Evolutionary conservation across 1,284 basidiomycete species (phyloP).

Genomic region (Calocybe gambosa): DNA sequence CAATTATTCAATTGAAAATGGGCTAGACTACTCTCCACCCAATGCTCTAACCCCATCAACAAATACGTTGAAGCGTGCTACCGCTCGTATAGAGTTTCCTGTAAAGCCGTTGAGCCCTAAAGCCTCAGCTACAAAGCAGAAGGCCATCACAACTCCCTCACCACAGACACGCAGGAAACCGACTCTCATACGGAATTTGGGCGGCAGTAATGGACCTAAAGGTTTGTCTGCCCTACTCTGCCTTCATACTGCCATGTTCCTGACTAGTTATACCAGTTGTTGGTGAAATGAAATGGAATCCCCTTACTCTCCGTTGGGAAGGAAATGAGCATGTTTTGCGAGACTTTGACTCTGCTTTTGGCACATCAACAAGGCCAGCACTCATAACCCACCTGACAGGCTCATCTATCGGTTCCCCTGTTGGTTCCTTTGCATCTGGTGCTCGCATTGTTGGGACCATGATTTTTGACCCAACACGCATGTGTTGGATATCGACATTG

Average conservation of each 20-base stretch:
- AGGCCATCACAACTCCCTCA: conserved; percentile 41
- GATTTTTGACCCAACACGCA: conserved; percentile 90
- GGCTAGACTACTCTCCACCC: conserved; percentile 17
- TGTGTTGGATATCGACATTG: conserved; percentile 89
- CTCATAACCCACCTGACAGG: conserved; percentile 89
- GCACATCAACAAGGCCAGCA: conserved; percentile 86
- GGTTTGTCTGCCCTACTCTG: conserved; percentile 41
- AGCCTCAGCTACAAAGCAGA: conserved; percentile 43
- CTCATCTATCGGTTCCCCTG: conserved; percentile 73
- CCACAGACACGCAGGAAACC: conserved; percentile 57
- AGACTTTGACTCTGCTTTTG: conserved; percentile 82
- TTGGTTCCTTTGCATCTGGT: conserved; percentile 69
- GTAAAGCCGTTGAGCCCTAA: conserved; percentile 23
- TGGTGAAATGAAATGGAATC: conserved; percentile 97
- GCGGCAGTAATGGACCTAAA: conserved; percentile 66
- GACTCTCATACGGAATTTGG: conserved; percentile 83
- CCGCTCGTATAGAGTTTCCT: conserved; percentile 37
- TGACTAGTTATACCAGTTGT: conserved; percentile 49
- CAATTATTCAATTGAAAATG: background rate
- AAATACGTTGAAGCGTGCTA: conserved; percentile 30
- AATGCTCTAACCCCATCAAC: conserved; percentile 23
- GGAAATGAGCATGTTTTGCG: conserved; percentile 88
- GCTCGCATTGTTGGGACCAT: conserved; percentile 92
- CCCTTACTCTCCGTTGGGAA: conserved; percentile 85
- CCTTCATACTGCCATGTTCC: conserved; percentile 3